phyloP scores from a whole-genome alignment of 176 grass and related monocot species.

The Juncus inflexus region DNA sequence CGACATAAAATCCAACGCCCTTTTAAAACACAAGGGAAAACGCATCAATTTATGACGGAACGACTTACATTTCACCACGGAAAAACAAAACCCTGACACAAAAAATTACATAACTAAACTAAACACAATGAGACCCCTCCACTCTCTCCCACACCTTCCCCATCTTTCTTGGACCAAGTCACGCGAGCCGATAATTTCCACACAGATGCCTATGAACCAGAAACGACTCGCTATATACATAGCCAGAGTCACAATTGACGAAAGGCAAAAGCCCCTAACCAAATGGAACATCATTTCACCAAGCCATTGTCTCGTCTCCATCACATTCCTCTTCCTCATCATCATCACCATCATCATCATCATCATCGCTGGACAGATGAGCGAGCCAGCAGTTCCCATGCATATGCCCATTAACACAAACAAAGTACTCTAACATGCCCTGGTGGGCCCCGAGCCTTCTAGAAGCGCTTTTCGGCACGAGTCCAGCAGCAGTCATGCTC shows the following conservation, averaged over 20 bases:
- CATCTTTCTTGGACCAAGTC: no score
- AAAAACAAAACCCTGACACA: no score
- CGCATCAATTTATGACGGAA: no score
- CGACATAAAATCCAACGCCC: no score
- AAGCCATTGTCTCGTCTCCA: background rate
- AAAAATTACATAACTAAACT: no score
- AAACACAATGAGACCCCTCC: no score
- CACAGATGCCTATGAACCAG: no score
- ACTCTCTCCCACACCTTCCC: no score
- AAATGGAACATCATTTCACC: constrained; percentile 2
- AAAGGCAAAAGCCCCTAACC: background rate
- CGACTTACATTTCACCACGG: no score
- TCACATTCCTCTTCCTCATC: constrained; percentile 3
- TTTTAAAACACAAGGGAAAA: no score
- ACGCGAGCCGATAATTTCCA: no score
- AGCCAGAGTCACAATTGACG: background rate
- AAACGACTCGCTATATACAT: no score
- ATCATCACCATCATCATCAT: background rate
- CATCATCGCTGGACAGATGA: constrained; percentile 48
- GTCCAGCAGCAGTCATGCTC: constrained; percentile 63
- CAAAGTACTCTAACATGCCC: constrained; percentile 57
- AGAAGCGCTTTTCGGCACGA: constrained; percentile 58
- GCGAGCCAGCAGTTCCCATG: constrained; percentile 86
- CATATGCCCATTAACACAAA: constrained; percentile 83
- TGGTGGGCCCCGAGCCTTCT: constrained; percentile 48